Evolutionary conservation across 495 filamentous ascomycete species (phyloP), one percentile per base, ranked within the genome.

Genomic region (Trichocladium uniseriatum): DNA sequence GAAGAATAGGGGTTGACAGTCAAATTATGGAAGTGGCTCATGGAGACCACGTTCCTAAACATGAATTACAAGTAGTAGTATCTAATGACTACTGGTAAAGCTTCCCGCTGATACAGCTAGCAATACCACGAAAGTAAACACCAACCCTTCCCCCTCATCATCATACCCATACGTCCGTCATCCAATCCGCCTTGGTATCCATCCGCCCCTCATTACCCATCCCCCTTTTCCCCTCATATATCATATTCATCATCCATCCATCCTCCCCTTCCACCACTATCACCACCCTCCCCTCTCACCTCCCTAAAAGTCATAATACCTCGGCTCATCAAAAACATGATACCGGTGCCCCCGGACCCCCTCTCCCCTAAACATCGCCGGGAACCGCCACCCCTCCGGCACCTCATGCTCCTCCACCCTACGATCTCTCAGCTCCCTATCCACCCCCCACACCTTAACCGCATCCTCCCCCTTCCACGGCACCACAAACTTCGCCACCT

Each of bases 401-500:
- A 97, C 81, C 5, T 86, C 79, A 53, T 85, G 77, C 16, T 78
- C 73, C 21, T 87, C 67, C 5, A 77, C 72, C 24, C 60, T 53
- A 36, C 57, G 59, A 22, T 73, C 61, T 9, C 71, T 54, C 38
- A 57, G 18, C 28, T 62, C 54, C 28, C 55, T 47, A 6, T 54
- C 51, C 32, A 60, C 53, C 8, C 61, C 60, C 48, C 66, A 60
- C 0, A 63, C 45, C 52, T 78, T 62, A 15, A 68, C 76, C 48
- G 78, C 73, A 38, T 82, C 78, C 6, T 73, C 71, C 48, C 84
- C 81, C 2, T 73, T 70, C 53, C 80, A 71, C 10, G 89, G 94
- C 40, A 99, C 78, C 13, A 94, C 77, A 58, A 99, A 99, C 63
- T 97, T 98, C 44, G 88, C 92, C 40, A 95, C 82, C 78, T 99